A percentile compares a stretch with the other conserved stretches of the same genome.
These are phyloP conservation scores for Diaporthe sp. DNA, from an alignment of 2,329 filamentous ascomycete genomes.

Conservation along the genomic window DNA sequence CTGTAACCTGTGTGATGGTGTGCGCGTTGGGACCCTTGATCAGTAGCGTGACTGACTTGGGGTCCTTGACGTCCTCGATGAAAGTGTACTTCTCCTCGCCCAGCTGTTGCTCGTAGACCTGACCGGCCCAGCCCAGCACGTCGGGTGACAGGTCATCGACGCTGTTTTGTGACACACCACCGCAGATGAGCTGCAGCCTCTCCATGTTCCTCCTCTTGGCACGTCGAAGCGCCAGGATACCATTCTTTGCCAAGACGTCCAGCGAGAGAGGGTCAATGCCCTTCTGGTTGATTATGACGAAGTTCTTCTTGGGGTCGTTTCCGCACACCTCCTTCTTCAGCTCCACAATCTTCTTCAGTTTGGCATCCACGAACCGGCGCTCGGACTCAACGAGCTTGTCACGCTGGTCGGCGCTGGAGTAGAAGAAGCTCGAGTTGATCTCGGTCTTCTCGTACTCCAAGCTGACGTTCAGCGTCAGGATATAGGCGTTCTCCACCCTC, in stretches of 20 bases:
- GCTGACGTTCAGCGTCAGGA: conserved; percentile 95
- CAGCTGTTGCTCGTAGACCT: conserved; percentile 96
- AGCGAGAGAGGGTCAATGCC: conserved; percentile 97
- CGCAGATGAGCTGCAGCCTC: conserved; percentile 93
- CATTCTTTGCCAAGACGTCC: conserved; percentile 97
- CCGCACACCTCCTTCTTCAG: conserved; percentile 98
- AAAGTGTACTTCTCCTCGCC: conserved; percentile 99
- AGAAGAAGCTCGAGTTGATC: conserved; percentile 99
- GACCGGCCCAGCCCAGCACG: conserved; percentile 93
- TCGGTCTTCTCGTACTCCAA: conserved; percentile 99
- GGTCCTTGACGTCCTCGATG: conserved; percentile 97
- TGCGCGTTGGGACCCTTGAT: conserved; percentile 99
- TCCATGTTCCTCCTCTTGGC: conserved; percentile 99
- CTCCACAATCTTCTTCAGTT: conserved; percentile 97
- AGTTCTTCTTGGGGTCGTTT: conserved; percentile 91
- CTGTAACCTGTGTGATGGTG: conserved; percentile 96
- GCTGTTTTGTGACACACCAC: conserved; percentile 92
- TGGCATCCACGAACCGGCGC: conserved; percentile 94
- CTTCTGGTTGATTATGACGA: conserved; percentile 99
- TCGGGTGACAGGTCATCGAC: conserved; percentile 93
- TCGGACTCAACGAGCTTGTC: conserved; percentile 99
- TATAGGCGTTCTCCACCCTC: conserved; percentile 93
- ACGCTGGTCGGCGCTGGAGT: conserved; percentile 95
- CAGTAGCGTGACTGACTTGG: conserved; percentile 96
- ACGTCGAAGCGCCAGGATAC: conserved; percentile 92